These are phyloP conservation scores for Peniophora sp. DNA, from an alignment of 1,284 basidiomycete species.

Conservation along the genomic window DNA sequence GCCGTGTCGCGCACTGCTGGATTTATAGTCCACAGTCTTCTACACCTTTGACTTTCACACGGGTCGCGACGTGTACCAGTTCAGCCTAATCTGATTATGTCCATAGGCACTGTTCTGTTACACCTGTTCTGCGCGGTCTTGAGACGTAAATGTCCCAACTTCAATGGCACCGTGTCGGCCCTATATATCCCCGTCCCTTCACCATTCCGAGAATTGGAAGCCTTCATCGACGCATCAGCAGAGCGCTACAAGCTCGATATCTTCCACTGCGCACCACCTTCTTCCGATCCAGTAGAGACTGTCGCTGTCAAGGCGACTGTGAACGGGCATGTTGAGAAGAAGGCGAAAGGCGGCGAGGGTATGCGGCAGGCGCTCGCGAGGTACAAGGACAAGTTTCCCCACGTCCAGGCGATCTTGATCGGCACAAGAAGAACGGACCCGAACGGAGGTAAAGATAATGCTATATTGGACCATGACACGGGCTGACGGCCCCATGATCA, in stretches of 20 bases:
- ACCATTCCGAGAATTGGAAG: conserved; percentile 80
- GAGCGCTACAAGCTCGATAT: conserved; percentile 75
- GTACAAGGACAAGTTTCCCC: conserved; percentile 63
- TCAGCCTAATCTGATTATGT: background rate
- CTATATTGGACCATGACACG: background rate
- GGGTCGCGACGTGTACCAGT: no score
- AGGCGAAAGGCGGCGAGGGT: conserved; percentile 57
- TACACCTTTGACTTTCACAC: background rate
- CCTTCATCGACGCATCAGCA: conserved; percentile 68
- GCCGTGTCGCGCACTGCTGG: background rate
- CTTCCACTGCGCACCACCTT: conserved; percentile 44
- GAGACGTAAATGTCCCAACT: conserved; percentile 32
- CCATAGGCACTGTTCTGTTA: conserved; percentile 83
- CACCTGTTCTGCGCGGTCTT: conserved; percentile 81
- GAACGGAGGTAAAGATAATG: conserved; percentile 73
- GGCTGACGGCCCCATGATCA: background rate
- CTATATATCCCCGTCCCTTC: conserved; percentile 89
- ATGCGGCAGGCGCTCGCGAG: conserved; percentile 78
- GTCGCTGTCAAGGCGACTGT: conserved; percentile 16
- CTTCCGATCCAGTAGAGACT: conserved; percentile 35
- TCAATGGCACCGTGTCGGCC: conserved; percentile 51
- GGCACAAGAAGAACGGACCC: conserved; percentile 88
- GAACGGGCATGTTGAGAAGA: conserved; percentile 21
- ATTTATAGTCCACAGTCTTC: background rate
- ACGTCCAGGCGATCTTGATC: conserved; percentile 77